Conservation (phyloP, 306 rosid species). For the Quercus berberidifolia region DNA sequence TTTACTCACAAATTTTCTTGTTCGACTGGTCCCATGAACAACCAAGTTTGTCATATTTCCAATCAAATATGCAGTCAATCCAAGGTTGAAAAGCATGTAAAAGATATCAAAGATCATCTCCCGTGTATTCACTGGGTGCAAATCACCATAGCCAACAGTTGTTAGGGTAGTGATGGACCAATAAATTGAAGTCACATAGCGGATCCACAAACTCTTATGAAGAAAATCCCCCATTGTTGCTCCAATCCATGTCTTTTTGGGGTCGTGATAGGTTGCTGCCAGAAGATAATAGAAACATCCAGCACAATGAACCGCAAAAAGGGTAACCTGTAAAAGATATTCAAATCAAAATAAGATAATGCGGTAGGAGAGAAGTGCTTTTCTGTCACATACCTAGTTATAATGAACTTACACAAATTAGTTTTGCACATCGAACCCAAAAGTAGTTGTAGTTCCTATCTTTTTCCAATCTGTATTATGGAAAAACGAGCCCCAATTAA, state of each 20-base stretch:
- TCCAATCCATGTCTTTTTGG: slow-evolving; percentile 74
- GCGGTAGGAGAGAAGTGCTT: background rate
- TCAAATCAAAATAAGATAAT: slow-evolving; percentile 14
- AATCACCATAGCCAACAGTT: slow-evolving; percentile 89
- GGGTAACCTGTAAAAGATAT: slow-evolving; percentile 64
- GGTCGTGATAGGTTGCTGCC: slow-evolving; percentile 75
- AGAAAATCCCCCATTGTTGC: slow-evolving; percentile 44
- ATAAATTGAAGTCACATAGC: slow-evolving; percentile 76
- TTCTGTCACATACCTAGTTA: background rate
- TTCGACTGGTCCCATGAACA: slow-evolving; percentile 89
- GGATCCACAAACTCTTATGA: slow-evolving; percentile 49
- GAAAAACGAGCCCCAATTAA: background rate
- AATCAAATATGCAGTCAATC: slow-evolving; percentile 86
- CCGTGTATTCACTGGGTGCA: slow-evolving; percentile 82
- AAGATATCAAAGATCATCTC: slow-evolving; percentile 87
- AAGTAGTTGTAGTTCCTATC: slow-evolving; percentile 82
- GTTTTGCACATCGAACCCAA: slow-evolving; percentile 91
- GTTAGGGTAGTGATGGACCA: slow-evolving; percentile 95
- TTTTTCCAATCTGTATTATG: slow-evolving; percentile 70
- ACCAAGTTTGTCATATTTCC: slow-evolving; percentile 98
- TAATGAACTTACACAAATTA: slow-evolving; percentile 62
- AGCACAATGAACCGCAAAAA: slow-evolving; percentile 82
- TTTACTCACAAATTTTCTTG: slow-evolving; percentile 78
- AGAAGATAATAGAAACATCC: slow-evolving; percentile 85
- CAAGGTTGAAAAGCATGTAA: slow-evolving; percentile 88